Base-by-base conservation (phyloP, 352 stramenopile genomes). In the Hyaloperonospora brassicae region DNA sequence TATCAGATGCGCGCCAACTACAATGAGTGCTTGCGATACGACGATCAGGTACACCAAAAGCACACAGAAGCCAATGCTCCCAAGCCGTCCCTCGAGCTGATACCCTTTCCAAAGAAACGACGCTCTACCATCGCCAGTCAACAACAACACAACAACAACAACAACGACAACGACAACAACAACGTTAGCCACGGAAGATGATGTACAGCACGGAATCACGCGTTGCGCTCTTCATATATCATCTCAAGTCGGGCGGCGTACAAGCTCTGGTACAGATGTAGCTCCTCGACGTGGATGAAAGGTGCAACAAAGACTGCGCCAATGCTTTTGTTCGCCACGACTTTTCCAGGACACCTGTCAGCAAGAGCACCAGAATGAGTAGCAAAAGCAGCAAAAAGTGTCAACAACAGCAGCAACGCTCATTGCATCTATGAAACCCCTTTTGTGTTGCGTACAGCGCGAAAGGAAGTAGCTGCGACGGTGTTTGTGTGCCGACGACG, bases 201-300 rank as follows among this genome's bases (percentile, higher is more conserved):
- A 34, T 9, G 27, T 8, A 34, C 27, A 34, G 27, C 27, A 34
- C 8, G 27, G 27, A 34, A 34, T 34, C 27, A 8, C 4, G 27
- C 27, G 27, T 34, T 34, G 27, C 27, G 27, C 27, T 34, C 0
- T 34, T 4, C 8, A 34, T 8, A 9, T 34, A 34, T 9, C 8
- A 34, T 34, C 27, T 0, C 27, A 34, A 9, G 27, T 34, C 27
- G 27, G 8, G 27, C 27, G 4, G 56, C 55, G 30, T 63, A 87
- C 88, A 96, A 94, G 76, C 95, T 97, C 64, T 96, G 80, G 61
- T 94, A 96, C 11, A 97, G 56, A 59, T 97, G 72, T 48, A 87
- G 68, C 27, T 96, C 86, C 35, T 95, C 75, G 2, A 63, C 64
- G 62, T 97, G 88, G 2, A 97, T 62, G 36, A 96, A 84, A 12